Evolutionary conservation across 805 yeast genomes (phyloP), one percentile per base, ranked within the genome.

Genomic region (Candida tibetensis): DNA sequence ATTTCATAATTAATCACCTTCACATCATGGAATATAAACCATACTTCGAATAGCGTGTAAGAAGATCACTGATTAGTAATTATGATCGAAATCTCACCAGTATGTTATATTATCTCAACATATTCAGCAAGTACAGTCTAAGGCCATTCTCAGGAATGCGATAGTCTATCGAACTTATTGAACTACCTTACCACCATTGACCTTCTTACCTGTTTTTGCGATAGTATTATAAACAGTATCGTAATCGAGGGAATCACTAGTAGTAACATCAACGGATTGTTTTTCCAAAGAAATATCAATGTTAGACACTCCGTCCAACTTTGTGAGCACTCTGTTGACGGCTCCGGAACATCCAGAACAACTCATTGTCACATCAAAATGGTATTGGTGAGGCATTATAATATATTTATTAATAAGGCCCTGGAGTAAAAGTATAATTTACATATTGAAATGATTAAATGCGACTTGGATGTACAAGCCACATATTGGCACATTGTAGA

Each of bases 291-390:
- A 82, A 40, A 90, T 81, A 41, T 84, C 83, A 16, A 82, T 71
- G 30, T 77, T 69, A 34, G 81, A 72, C 33, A 91, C 93, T 3
- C 95, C 96, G 31, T 79, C 81, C 31, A 85, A 69, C 48, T 73
- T 79, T 30, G 69, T 72, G 40, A 89, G 73, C 1, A 81, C 97
- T 52, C 85, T 78, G 61, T 80, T 77, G 34, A 91, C 85, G 5
- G 98, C 96, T 41, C 75, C 78, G 16, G 95, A 84, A 64, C 99
- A 91, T 13, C 96, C 87, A 10, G 84, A 75, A 57, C 96, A 90
- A 38, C 85, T 53, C 96, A 89, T 89, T 31, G 81, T 70, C 40
- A 90, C 96, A 44, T 88, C 76, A 60, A 77, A 89, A 49, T 82
- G 84, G 62, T 85, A 87, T 53, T 83, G 77, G 58, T 81, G 80